Evolutionary conservation across 2,329 filamentous ascomycete genomes (phyloP).

Genomic region (Aspergillus fumigatus): DNA sequence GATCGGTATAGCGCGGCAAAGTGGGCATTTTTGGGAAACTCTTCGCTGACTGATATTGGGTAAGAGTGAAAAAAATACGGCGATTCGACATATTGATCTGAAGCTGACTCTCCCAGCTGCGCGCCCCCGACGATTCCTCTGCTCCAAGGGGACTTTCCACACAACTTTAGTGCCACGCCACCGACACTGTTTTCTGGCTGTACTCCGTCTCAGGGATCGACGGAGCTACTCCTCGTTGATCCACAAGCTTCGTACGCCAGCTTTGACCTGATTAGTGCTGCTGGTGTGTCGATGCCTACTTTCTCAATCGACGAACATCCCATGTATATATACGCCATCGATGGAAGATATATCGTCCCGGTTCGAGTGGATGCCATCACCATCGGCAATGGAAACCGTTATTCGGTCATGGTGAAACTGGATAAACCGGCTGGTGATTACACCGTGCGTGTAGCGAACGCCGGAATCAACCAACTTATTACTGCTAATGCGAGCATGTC

Average conservation of each 20-base stretch:
- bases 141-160: slow-evolving; percentile 12
- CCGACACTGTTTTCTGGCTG: slow-evolving; percentile 36
- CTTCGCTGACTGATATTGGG: slow-evolving; percentile 17
- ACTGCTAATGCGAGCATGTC: slow-evolving; percentile 47
- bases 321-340: slow-evolving; percentile 37
- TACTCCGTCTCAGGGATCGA: slow-evolving; percentile 40
- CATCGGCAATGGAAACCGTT: slow-evolving; percentile 29
- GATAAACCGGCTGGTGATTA: slow-evolving; percentile 46
- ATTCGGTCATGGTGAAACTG: slow-evolving; percentile 39
- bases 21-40: slow-evolving; percentile 8
- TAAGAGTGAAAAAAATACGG: neutral
- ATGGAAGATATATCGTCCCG: slow-evolving; percentile 37
- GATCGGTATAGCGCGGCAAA: slow-evolving; percentile 25
- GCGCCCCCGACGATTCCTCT: slow-evolving; percentile 11
- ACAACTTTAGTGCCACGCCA: slow-evolving; percentile 22
- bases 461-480: slow-evolving; percentile 50
- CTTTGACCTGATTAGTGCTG: slow-evolving; percentile 49
- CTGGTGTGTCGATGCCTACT: slow-evolving; percentile 47
- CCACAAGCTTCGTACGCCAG: slow-evolving; percentile 43
- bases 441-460: slow-evolving; percentile 50
- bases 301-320: slow-evolving; percentile 41
- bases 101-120: slow-evolving; percentile 11
- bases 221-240: slow-evolving; percentile 42
- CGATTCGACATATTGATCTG: neutral
- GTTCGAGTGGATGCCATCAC: slow-evolving; percentile 27